Conservation (phyloP, 352 stramenopile genomes). For the Phytopythium kandeliae region DNA sequence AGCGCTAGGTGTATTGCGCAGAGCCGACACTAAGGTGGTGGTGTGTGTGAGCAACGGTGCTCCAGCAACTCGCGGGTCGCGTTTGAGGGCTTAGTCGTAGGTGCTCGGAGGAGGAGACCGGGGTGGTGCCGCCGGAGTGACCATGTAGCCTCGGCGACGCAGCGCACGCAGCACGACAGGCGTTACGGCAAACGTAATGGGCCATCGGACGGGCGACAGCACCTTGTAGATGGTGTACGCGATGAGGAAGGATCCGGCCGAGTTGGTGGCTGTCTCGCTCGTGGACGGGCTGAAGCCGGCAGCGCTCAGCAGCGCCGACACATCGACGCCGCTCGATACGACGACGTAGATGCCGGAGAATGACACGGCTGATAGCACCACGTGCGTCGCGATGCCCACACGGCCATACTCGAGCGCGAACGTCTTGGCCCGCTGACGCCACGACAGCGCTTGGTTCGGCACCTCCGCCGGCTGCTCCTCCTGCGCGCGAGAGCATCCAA, state of each 20-base stretch:
- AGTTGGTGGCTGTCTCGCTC: slow-evolving; percentile 46
- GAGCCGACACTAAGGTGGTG: not conserved
- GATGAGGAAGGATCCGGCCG: slow-evolving; percentile 70
- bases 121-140: slow-evolving; percentile 22
- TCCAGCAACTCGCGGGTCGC: too few species aligned
- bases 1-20: not conserved
- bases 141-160: slow-evolving; percentile 70
- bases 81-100: not conserved
- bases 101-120: slow-evolving; percentile 9
- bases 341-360: slow-evolving; percentile 74
- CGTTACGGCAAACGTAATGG: slow-evolving; percentile 74
- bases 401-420: slow-evolving; percentile 80
- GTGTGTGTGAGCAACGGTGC: too few species aligned
- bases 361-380: slow-evolving; percentile 65
- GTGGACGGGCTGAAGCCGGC: slow-evolving; percentile 35
- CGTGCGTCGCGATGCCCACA: slow-evolving; percentile 71
- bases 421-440: slow-evolving; percentile 66
- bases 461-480: slow-evolving; percentile 11
- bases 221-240: slow-evolving; percentile 83
- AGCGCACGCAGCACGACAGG: slow-evolving; percentile 70
- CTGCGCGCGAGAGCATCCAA: not conserved
- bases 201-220: slow-evolving; percentile 66
- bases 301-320: slow-evolving; percentile 40
- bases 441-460: slow-evolving; percentile 21
- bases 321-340: slow-evolving; percentile 66